A percentile compares a stretch with the other conserved stretches of the same genome.
These are phyloP conservation scores for Solanum sitiens DNA, from an alignment of 257 asterid species.

Conservation along the genomic window DNA sequence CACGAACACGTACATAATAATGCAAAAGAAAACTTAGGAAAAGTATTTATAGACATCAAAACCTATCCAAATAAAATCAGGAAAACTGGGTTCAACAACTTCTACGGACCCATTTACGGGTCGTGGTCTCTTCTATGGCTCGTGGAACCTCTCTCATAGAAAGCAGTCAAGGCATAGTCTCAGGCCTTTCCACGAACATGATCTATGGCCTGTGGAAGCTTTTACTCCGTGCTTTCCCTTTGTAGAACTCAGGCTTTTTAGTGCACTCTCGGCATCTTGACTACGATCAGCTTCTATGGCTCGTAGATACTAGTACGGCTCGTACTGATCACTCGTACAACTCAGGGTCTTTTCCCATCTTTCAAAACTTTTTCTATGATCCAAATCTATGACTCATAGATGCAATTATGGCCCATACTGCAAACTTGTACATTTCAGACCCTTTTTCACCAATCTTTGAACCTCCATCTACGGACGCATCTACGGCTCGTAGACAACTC, in stretches of 20 bases:
- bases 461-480: not conserved
- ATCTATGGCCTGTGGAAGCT: not conserved
- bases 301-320: not conserved
- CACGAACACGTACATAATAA: not conserved
- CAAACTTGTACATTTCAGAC: not conserved
- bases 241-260: not conserved
- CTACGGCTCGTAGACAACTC: not conserved
- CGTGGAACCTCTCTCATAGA: not conserved
- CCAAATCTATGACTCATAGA: not conserved
- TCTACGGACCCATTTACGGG: not conserved
- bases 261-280: not conserved
- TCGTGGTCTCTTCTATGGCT: not conserved
- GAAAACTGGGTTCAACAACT: not conserved
- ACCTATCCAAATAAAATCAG: not conserved
- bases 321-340: not conserved
- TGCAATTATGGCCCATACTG: not conserved
- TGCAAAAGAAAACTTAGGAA: not conserved
- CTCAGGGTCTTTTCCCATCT: not conserved
- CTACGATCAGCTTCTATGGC: not conserved
- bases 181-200: not conserved
- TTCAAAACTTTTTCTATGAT: not conserved
- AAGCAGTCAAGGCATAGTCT: not conserved
- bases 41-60: not conserved
- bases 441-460: not conserved
- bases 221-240: not conserved